Conservation (phyloP, 2,329 filamentous ascomycete genomes). For the Ophiostoma piceae region DNA sequence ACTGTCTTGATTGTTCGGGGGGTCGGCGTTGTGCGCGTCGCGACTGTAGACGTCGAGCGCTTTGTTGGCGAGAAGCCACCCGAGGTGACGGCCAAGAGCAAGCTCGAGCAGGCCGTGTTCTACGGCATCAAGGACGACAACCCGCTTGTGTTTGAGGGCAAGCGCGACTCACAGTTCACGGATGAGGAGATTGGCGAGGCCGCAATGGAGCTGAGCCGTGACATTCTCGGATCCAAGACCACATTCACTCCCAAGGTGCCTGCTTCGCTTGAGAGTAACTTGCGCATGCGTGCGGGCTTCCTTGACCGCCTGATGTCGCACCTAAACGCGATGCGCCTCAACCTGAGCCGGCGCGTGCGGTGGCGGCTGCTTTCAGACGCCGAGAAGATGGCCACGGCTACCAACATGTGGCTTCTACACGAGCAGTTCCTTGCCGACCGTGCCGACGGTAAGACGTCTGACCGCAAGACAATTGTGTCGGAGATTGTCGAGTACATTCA, state of each 20-base stretch:
- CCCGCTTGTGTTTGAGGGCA: slow-evolving; percentile 76
- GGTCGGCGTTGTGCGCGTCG: slow-evolving; percentile 55
- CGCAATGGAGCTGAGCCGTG: slow-evolving; percentile 70
- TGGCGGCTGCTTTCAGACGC: slow-evolving; percentile 86
- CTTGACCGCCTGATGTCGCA: slow-evolving; percentile 70
- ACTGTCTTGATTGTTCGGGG: slow-evolving; percentile 59
- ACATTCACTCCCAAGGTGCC: slow-evolving; percentile 67
- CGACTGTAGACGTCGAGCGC: slow-evolving; percentile 54
- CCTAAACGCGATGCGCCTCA: slow-evolving; percentile 59
- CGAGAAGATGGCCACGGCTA: slow-evolving; percentile 80
- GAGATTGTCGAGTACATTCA: slow-evolving; percentile 72
- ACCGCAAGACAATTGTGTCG: slow-evolving; percentile 63
- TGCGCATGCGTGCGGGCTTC: slow-evolving; percentile 66
- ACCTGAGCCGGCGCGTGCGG: slow-evolving; percentile 61
- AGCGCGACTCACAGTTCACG: slow-evolving; percentile 61
- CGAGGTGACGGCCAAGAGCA: slow-evolving; percentile 73
- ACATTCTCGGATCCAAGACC: slow-evolving; percentile 74
- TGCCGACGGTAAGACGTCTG: slow-evolving; percentile 44
- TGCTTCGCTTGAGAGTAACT: slow-evolving; percentile 74
- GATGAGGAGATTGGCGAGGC: slow-evolving; percentile 68
- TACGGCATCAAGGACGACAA: slow-evolving; percentile 78
- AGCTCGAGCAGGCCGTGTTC: slow-evolving; percentile 91
- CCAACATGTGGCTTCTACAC: slow-evolving; percentile 73
- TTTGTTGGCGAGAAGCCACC: slow-evolving; percentile 55
- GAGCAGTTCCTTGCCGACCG: slow-evolving; percentile 61